A percentile compares a stretch with the other conserved stretches of the same genome.
Conservation (phyloP, 495 filamentous ascomycete species). For the Podospora sp. region DNA sequence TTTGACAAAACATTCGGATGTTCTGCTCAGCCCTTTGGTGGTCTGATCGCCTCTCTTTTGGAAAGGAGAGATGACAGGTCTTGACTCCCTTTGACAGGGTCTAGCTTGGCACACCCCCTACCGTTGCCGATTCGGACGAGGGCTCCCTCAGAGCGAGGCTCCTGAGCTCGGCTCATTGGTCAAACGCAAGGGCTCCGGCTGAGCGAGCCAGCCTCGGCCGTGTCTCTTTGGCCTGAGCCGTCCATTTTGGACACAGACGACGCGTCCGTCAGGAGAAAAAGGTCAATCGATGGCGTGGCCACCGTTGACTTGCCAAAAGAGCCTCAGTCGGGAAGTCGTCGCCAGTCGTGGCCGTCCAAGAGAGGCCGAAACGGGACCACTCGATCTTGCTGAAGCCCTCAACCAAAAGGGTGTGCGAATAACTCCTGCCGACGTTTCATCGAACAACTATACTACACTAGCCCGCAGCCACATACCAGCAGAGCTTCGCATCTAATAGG, state of each 20-base stretch:
- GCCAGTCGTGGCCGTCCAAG: constrained; percentile 28
- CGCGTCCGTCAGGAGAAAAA: not conserved
- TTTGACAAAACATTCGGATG: not conserved
- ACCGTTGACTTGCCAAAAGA: constrained; percentile 8
- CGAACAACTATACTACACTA: constrained; percentile 5
- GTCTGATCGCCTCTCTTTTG: constrained; percentile 11
- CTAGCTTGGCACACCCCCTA: constrained; percentile 6
- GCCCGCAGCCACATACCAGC: not conserved
- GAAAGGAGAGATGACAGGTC: not conserved
- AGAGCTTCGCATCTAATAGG: not conserved
- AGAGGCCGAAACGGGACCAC: constrained; percentile 29
- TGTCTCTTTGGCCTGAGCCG: not conserved
- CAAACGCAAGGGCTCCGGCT: not conserved
- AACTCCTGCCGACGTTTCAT: constrained; percentile 7
- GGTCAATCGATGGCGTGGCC: constrained; percentile 16
- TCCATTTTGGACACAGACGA: not conserved
- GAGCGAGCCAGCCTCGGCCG: not conserved
- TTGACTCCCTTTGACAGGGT: not conserved
- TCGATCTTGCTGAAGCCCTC: constrained; percentile 11
- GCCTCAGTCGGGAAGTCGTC: not conserved
- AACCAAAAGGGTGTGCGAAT: not conserved
- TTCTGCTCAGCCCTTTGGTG: not conserved
- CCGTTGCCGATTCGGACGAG: not conserved
- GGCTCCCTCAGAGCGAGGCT: constrained; percentile 5
- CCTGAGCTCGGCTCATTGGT: constrained; percentile 4